Evolutionary conservation across 345 rosid genomes (phyloP), one percentile per base, ranked within the genome.

Genomic region (Acer yangbiense): DNA sequence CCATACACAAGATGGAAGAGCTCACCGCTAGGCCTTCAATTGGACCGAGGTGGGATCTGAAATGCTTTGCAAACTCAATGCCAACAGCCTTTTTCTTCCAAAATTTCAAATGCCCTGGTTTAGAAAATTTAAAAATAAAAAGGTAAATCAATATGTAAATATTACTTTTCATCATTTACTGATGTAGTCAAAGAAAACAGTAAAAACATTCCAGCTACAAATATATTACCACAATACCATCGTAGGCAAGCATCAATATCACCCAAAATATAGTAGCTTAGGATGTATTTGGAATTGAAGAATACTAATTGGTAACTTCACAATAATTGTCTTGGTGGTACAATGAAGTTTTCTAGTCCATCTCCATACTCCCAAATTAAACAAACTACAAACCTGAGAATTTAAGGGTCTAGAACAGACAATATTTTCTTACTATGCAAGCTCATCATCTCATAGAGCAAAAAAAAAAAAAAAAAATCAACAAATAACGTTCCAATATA

Each of bases 11-110:
- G 76, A 21, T 73, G 57, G 21, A 65, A 72, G 63, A 73, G 72
- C 97, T 90, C 79, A 96, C 98, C 87, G 94, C 94, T 81, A 96
- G 79, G 76, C 97, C 99, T 88, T 94, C 94, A 61, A 96, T 91
- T 21, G 99, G 97, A 80, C 97, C 97, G 55, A 94, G 90, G 79
- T 96, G 99, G 43, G 99, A 91, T 66, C 94, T 91, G 79, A 91
- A 96, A 86, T 96, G 98, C 87, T 96, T 96, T 41, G 99, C 99
- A 85, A 96, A 96, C 87, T 96, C 99, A 21, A 94, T 89, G 43
- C 97, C 99, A 54, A 78, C 65, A 10, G 93, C 82, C 76, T 91
- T 94, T 70, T 94, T 96, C 95, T 96, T 96, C 99, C 99, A 96
- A 83, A 96, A 94, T 83, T 96, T 96, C 88, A 94, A 82, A 86